Percentiles rank a stretch among this genome's conserved stretches.
Evolutionary conservation across 352 stramenopile genomes (phyloP).

Genomic region (Phytophthora aleatoria): DNA sequence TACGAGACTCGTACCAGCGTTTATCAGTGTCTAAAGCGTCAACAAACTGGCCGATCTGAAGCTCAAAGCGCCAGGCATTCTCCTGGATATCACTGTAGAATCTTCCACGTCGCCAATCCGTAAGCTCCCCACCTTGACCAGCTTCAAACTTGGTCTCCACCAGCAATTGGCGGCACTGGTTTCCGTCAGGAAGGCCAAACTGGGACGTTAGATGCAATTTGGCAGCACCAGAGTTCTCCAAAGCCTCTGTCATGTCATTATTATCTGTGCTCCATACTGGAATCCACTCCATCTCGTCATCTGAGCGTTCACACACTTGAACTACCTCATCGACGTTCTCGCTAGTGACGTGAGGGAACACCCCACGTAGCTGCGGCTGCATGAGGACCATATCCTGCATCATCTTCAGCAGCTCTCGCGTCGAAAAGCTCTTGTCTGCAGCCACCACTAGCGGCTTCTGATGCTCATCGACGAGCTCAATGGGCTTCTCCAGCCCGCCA

Average conservation of each 20-base stretch:
- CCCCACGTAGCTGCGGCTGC: slow-evolving; percentile 40
- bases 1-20: slow-evolving; percentile 75
- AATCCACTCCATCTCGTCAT: slow-evolving; percentile 42
- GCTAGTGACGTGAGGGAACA: slow-evolving; percentile 42
- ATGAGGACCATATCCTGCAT: slow-evolving; percentile 29
- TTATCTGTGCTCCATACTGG: slow-evolving; percentile 29
- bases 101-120: slow-evolving; percentile 51
- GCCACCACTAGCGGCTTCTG: slow-evolving; percentile 43
- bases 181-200: slow-evolving; percentile 32
- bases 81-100: slow-evolving; percentile 57
- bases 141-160: slow-evolving; percentile 48
- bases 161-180: slow-evolving; percentile 52
- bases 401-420: slow-evolving; percentile 7
- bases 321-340: slow-evolving; percentile 36
- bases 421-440: slow-evolving; percentile 23
- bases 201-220: slow-evolving; percentile 50
- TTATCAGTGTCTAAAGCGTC: slow-evolving; percentile 75
- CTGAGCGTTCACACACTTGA: slow-evolving; percentile 48
- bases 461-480: slow-evolving; percentile 26
- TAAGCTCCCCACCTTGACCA: not conserved
- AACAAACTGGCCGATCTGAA: slow-evolving; percentile 62
- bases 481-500: slow-evolving; percentile 19
- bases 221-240: slow-evolving; percentile 5
- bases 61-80: slow-evolving; percentile 63
- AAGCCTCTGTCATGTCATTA: not conserved